Conservation (phyloP, 306 rosid species). For the Rubus idaeus region DNA sequence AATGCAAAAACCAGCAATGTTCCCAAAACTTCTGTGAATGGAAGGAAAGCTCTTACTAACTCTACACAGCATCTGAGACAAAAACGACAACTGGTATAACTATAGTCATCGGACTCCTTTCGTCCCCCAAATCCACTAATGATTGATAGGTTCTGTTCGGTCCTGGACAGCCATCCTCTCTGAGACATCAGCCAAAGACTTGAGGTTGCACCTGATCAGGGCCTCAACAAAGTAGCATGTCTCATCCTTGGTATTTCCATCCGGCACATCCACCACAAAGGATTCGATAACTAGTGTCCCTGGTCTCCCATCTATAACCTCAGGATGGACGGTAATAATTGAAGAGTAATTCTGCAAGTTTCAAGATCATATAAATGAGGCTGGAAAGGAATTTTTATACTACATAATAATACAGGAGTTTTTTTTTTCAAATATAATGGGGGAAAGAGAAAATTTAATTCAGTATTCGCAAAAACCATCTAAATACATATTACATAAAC, state of each 20-base stretch:
- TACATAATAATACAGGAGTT: conserved; percentile 1
- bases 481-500: background rate
- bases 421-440: background rate
- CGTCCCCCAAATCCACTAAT: conserved; percentile 36
- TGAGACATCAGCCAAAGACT: conserved; percentile 92
- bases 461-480: background rate
- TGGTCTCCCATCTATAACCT: conserved; percentile 83
- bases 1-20: conserved; percentile 38
- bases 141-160: conserved; percentile 59
- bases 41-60: conserved; percentile 61
- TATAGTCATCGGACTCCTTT: conserved; percentile 37
- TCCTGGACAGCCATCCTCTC: conserved; percentile 97
- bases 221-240: conserved; percentile 95
- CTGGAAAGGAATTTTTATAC: conserved; percentile 10
- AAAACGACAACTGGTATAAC: conserved; percentile 38
- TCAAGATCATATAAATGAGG: conserved; percentile 23
- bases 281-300: conserved; percentile 96
- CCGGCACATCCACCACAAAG: conserved; percentile 90
- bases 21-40: conserved; percentile 67
- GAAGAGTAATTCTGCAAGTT: conserved; percentile 91
- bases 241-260: conserved; percentile 91
- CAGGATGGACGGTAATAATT: conserved; percentile 81
- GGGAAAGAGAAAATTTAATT: background rate
- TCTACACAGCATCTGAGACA: conserved; percentile 55
- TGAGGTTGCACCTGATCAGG: conserved; percentile 88